phyloP scores from a whole-genome alignment of 2,329 filamentous ascomycete species.

The Exserohilum turcica region DNA sequence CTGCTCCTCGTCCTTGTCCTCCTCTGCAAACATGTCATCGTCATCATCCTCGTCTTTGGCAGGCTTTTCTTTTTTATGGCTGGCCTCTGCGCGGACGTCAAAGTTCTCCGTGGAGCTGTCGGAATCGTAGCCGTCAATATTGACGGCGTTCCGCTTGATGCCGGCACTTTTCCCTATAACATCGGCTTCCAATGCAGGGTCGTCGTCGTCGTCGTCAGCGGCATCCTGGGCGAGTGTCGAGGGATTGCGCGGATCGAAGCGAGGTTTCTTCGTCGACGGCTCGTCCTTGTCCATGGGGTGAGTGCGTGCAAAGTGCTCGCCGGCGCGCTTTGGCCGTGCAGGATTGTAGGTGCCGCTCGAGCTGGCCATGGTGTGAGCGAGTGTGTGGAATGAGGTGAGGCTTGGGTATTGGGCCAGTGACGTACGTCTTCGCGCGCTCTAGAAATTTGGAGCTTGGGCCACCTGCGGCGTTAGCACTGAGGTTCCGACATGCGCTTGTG shows the following conservation, averaged over 20 bases:
- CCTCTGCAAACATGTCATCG: conserved; percentile 82
- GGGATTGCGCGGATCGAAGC: conserved; percentile 93
- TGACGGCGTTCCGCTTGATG: conserved; percentile 91
- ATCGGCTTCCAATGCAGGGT: conserved; percentile 83
- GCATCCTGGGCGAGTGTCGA: conserved; percentile 86
- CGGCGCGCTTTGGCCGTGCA: conserved; percentile 80
- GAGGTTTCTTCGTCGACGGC: conserved; percentile 72
- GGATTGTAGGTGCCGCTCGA: conserved; percentile 49
- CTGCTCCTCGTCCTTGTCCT: conserved; percentile 62
- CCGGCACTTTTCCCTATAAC: conserved; percentile 79
- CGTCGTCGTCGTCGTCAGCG: conserved; percentile 73
- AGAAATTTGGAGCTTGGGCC: conserved; percentile 29
- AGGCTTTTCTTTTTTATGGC: conserved; percentile 52
- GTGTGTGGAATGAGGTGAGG: background rate
- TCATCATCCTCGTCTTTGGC: conserved; percentile 59
- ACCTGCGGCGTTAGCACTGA: conserved; percentile 10
- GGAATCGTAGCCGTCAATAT: conserved; percentile 94
- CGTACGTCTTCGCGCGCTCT: conserved; percentile 23
- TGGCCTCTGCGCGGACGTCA: conserved; percentile 70
- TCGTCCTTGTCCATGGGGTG: conserved; percentile 67
- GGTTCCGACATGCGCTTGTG: conserved; percentile 11
- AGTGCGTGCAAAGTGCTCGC: conserved; percentile 78
- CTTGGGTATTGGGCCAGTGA: conserved; percentile 13
- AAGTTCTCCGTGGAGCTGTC: conserved; percentile 93
- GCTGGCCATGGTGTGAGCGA: conserved; percentile 30